Percentiles rank a stretch among this genome's conserved stretches.
These are phyloP conservation scores for Exophiala lecanii-corni DNA, from an alignment of 2,329 filamentous ascomycete species.

Conservation along the genomic window DNA sequence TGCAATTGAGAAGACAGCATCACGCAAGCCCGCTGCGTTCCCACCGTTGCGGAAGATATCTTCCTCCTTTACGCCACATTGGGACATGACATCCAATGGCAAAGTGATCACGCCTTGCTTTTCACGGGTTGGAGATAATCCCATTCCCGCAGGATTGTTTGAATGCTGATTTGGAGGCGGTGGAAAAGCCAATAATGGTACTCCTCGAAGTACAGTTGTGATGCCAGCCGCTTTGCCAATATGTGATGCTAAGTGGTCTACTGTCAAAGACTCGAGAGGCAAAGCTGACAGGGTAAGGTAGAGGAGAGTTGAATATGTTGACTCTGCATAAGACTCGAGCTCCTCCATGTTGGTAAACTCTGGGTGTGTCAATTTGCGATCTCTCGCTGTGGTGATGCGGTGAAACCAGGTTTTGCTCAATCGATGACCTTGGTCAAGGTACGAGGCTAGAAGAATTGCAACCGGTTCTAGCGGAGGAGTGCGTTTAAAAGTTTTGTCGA, in stretches of 20 bases:
- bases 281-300: constrained; percentile 80
- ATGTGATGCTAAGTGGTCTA: constrained; percentile 90
- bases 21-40: constrained; percentile 72
- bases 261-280: constrained; percentile 73
- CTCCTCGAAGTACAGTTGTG: constrained; percentile 74
- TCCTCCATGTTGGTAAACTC: constrained; percentile 69
- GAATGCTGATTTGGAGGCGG: constrained; percentile 53
- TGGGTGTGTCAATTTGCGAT: constrained; percentile 76
- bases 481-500: constrained; percentile 72
- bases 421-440: constrained; percentile 51
- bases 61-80: constrained; percentile 76
- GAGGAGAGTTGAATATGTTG: constrained; percentile 87
- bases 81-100: constrained; percentile 84
- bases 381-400: constrained; percentile 73
- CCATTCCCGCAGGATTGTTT: constrained; percentile 43
- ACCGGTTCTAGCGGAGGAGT: constrained; percentile 85
- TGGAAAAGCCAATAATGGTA: constrained; percentile 82
- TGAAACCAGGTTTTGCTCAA: constrained; percentile 69
- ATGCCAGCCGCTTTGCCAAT: constrained; percentile 94
- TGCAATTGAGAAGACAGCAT: constrained; percentile 87
- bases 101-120: constrained; percentile 67
- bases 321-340: constrained; percentile 85
- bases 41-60: constrained; percentile 79
- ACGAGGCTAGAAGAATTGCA: constrained; percentile 73
- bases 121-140: constrained; percentile 34